Base-by-base conservation (phyloP, 2,329 filamentous ascomycete genomes). In the Alternaria sp. region DNA sequence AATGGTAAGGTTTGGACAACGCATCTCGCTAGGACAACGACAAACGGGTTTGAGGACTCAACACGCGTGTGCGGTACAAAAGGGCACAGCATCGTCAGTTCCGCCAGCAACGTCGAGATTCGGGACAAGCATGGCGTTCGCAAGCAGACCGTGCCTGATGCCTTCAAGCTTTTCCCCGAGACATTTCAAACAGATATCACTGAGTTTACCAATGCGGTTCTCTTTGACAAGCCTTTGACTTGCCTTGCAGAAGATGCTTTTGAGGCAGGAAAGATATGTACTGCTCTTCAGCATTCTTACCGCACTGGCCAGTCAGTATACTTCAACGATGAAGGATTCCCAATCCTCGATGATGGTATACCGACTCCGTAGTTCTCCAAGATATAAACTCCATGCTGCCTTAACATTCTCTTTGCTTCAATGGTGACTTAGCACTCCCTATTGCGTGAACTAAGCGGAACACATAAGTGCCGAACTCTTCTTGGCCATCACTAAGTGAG, bases 51-150 rank as follows among this genome's bases (percentile, higher is more conserved):
- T 12, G 32, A 36, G 12, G 32, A 36, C 12, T 36, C 32, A 14
- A 36, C 32, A 12, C 32, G 32, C 16, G 34, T 38, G 16, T 38
- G 34, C 14, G 34, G 34, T 38, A 38, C 16, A 4, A 38, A 38
- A 38, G 16, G 16, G 3, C 7, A 38, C 34, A 3, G 16, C n/a
- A 36, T 62, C 12, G 26, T 55, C 24, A 58, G 39, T 42, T 42
- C 59, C 7, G 26, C 54, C 4, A 44, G 46, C 18, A 57, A 57
- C 30, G 43, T 62, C 14, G 59, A 62, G 49, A 30, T 62, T 18
- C 54, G 59, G n/a, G 59, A 62, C 22, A n/a, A 36, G 26, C 49
- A 62, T 44, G 55, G 59, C 30, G 55, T 62, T 12, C 56, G 59
- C 16, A 48, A 44, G 34, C 34, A 39, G 14, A 51, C 53, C 3